phyloP scores from a whole-genome alignment of 306 rosid genomes.

The Casuarina glauca region DNA sequence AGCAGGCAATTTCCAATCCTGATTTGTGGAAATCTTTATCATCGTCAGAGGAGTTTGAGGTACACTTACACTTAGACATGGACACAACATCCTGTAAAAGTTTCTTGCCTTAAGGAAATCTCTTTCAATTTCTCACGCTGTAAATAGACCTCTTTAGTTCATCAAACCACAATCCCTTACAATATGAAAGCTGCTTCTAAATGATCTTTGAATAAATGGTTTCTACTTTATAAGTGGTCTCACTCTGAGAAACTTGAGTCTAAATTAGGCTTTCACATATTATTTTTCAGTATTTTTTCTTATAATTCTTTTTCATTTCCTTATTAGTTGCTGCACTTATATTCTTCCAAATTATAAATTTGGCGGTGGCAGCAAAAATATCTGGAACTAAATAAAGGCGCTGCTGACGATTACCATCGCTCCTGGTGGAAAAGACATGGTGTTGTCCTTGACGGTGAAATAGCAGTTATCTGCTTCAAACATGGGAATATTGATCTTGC shows the following conservation, averaged over 20 bases:
- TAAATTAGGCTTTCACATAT: too few species aligned
- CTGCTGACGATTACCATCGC: conserved; percentile 84
- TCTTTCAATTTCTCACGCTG: neutral
- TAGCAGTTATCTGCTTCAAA: conserved; percentile 82
- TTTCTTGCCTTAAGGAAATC: neutral
- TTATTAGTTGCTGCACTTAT: conserved; percentile 22
- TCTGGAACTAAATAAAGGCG: conserved; percentile 90
- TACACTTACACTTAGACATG: conserved; percentile 26
- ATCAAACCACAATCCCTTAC: neutral
- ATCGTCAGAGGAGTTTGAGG: conserved; percentile 88
- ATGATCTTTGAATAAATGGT: neutral
- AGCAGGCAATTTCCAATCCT: conserved; percentile 62
- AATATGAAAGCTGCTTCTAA: neutral
- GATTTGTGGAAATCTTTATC: conserved; percentile 69
- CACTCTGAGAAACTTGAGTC: neutral
- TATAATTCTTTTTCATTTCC: neutral
- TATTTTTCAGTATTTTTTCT: conserved; percentile 1
- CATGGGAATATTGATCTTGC: conserved; percentile 86
- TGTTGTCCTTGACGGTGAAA: conserved; percentile 99
- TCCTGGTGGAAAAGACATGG: conserved; percentile 99
- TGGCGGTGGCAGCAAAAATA: conserved; percentile 76
- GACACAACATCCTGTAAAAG: neutral
- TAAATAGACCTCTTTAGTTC: neutral
- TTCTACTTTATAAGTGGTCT: conserved; percentile 9
- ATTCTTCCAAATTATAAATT: conserved; percentile 10